Evolutionary conservation across 2,329 filamentous ascomycete species (phyloP), one percentile per base, ranked within the genome.

Genomic region (Rhynchosporium agropyri): DNA sequence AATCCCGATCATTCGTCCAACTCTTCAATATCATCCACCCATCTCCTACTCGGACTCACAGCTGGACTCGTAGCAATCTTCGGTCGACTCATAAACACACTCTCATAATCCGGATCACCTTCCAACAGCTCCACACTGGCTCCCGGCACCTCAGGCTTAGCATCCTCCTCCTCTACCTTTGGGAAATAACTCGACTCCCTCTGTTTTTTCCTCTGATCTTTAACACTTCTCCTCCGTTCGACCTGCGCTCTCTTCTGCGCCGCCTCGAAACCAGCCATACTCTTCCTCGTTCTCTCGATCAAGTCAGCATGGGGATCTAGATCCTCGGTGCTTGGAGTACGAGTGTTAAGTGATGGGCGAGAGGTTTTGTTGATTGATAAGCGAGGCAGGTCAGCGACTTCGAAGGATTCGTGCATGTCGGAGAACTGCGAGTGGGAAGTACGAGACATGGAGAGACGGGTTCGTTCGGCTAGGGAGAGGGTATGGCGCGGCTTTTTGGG

Each of bases 31-130:
- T 61, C 55, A 28, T 63, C 61, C 28, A 65, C 68, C 67, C 65
- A 68, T 13, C 56, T 59, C 58, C 61, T 69, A 13, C 57, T 63
- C 7, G 72, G 71, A 63, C 72, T 73, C 10, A 68, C 61, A 45
- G 68, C 68, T 1, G 92, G 92, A 74, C 92, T 96, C 10, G 85
- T 84, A 67, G 88, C 88, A 68, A 97, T 86, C 75, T 87, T 89
- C 0, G 93, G 93, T 67, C 93, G 78, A 67, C 90, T 93, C 77
- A 88, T 91, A 74, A 97, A 97, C 0, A 97, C 88, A 31, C 88
- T 89, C 63, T 90, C 89, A 75, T 92, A 90, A 64, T 96, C 91
- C 3, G 83, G 83, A 15, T 82, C 82, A 33, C 69, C 75, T 48
- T 77, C 76, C 62, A 96, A 87, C 46, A 96, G 77, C 67, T 72